Conservation (phyloP, 768 basidiomycete species). For the Obba rivulosa region DNA sequence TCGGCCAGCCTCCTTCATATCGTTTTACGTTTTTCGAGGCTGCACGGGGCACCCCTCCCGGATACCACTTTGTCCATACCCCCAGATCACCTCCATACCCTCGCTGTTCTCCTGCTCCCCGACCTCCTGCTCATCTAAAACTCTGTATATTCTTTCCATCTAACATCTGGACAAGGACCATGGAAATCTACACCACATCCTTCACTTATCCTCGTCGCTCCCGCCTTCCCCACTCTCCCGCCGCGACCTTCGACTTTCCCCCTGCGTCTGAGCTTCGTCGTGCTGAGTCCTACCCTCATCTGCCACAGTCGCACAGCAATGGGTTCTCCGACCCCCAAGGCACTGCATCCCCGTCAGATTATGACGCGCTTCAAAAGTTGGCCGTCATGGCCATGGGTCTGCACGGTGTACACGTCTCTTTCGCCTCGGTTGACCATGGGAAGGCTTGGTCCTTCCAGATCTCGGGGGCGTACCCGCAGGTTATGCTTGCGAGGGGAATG, state of each 20-base stretch:
- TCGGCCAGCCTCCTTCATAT: slow-evolving; percentile 22
- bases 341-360: slow-evolving; percentile 40
- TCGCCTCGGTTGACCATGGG: slow-evolving; percentile 65
- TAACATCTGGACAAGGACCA: slow-evolving; percentile 28
- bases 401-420: slow-evolving; percentile 82
- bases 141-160: slow-evolving; percentile 24
- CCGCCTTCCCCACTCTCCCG: slow-evolving; percentile 59
- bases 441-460: slow-evolving; percentile 86
- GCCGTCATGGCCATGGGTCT: slow-evolving; percentile 67
- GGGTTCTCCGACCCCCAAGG: slow-evolving; percentile 25
- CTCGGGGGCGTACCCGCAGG: slow-evolving; percentile 88
- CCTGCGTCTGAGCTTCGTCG: slow-evolving; percentile 41
- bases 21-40: slow-evolving; percentile 19
- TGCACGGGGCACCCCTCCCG: slow-evolving; percentile 23
- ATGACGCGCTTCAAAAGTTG: slow-evolving; percentile 75
- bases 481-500: slow-evolving; percentile 84
- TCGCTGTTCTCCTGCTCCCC: slow-evolving; percentile 24
- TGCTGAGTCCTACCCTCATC: slow-evolving; percentile 32
- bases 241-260: slow-evolving; percentile 59
- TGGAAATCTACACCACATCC: slow-evolving; percentile 95
- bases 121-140: slow-evolving; percentile 8
- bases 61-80: slow-evolving; percentile 32
- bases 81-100: slow-evolving; percentile 26
- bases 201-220: slow-evolving; percentile 87
- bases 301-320: slow-evolving; percentile 26